phyloP scores from a whole-genome alignment of 169 alveolate genomes.

The Plasmodium relictum region DNA sequence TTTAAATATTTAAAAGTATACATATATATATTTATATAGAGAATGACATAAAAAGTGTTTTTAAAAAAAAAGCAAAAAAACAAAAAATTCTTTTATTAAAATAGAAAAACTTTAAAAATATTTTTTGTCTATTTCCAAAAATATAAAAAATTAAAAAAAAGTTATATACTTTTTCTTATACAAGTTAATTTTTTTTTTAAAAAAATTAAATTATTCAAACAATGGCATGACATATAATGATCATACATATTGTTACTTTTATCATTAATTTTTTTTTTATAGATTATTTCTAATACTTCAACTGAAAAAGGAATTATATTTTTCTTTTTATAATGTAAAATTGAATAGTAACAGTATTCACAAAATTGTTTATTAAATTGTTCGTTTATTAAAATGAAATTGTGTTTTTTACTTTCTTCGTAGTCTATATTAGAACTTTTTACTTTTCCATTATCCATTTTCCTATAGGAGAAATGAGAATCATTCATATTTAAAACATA shows the following conservation, averaged over 20 bases:
- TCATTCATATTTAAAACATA: slow-evolving; percentile 73
- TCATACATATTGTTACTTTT: slow-evolving; percentile 38
- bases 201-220: slow-evolving; percentile 47
- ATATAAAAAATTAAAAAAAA: slow-evolving; percentile 16
- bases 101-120: background rate
- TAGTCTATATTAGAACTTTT: background rate
- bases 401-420: background rate
- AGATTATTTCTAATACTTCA: slow-evolving; percentile 16
- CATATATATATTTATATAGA: slow-evolving; percentile 24
- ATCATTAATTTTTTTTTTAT: slow-evolving; percentile 37
- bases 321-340: slow-evolving; percentile 49
- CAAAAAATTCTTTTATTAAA: background rate
- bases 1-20: background rate
- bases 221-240: slow-evolving; percentile 69
- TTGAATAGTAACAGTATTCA: slow-evolving; percentile 56
- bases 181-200: slow-evolving; percentile 25
- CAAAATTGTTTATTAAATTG: slow-evolving; percentile 61
- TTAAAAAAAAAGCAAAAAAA: background rate
- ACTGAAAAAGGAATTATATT: slow-evolving; percentile 37
- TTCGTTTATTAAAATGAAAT: slow-evolving; percentile 24
- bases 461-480: slow-evolving; percentile 41
- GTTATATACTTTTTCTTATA: slow-evolving; percentile 47
- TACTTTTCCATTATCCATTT: slow-evolving; percentile 9
- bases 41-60: background rate
- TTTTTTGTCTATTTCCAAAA: background rate